Evolutionary conservation across 164 flowering plant species (phyloP).

Genomic region (Dillenia turbinata): DNA sequence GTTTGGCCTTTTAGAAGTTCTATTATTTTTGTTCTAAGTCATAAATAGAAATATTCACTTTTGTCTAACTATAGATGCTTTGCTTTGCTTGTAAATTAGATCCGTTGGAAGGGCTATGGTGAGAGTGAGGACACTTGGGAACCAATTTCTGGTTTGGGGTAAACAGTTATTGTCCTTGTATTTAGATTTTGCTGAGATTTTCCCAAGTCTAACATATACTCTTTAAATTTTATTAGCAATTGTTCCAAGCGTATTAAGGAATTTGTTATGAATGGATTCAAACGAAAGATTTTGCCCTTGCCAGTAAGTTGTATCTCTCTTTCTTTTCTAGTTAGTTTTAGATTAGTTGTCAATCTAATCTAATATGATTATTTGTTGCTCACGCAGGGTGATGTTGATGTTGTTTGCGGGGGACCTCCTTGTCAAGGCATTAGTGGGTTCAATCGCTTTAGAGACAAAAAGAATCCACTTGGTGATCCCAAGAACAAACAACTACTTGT

Average conservation of each 20-base stretch:
- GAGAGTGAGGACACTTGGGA: slow-evolving; percentile 64
- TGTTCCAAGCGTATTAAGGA: slow-evolving; percentile 40
- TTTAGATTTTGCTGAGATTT: background rate
- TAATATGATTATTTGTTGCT: background rate
- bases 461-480: slow-evolving; percentile 50
- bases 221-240: slow-evolving; percentile 25
- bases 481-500: slow-evolving; percentile 70
- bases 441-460: slow-evolving; percentile 61
- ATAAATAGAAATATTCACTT: background rate
- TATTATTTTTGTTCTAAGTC: background rate
- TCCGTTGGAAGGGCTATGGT: slow-evolving; percentile 66
- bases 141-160: slow-evolving; percentile 57
- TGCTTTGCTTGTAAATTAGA: slow-evolving; percentile 21
- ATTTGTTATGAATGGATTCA: slow-evolving; percentile 49
- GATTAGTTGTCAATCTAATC: too few relatives aligned
- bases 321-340: background rate
- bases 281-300: slow-evolving; percentile 49
- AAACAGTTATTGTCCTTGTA: background rate
- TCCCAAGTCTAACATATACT: background rate
- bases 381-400: slow-evolving; percentile 71
- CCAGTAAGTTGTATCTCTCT: slow-evolving; percentile 42
- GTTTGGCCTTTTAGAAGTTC: background rate
- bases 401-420: slow-evolving; percentile 95
- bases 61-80: background rate
- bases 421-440: slow-evolving; percentile 94